Base-by-base conservation (phyloP, 2,329 filamentous ascomycete genomes). In the Coniochaeta prunicola region DNA sequence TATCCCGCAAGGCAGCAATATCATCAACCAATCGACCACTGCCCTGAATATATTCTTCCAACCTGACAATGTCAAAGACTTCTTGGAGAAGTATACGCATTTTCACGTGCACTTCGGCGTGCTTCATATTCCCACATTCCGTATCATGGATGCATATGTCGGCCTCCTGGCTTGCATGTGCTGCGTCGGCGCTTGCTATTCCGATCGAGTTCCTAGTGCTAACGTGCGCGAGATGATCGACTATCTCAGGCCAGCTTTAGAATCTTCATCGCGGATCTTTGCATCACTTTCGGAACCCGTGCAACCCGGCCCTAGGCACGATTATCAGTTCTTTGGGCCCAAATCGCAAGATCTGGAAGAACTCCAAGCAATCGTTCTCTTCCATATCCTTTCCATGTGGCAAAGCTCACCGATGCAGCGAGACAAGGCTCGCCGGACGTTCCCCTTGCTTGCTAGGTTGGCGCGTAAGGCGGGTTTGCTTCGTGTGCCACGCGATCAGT, bases 161-260 rank as follows among this genome's bases (percentile, higher is more conserved):
- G 85, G 86, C 63, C 78, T 91, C 61, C 75, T 90, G 56, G 79
- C 89, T 60, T 80, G 81, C 61, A 88, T 92, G 78, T 85, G 88
- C 66, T 90, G 86, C 69, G 79, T 90, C 65, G 89, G 89, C 38
- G 88, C 88, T 42, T 88, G 89, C 59, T 92, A 91, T 71, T 90
- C 88, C 57, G 80, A 88, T 58, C 79, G 79, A 61, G 74, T 89
- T 61, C 75, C 77, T 30, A 72, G 85, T 50, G 74, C 78, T 61
- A 79, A 88, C 63, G 85, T 88, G 63, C 84, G 88, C 62, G 82
- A 85, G 68, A 78, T 90, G 71, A 89, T 88, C 79, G 82, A 88
- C 60, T 77, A 83, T 57, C 76, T 87, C 34, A 83, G 83, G 63
- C 69, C 77, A 24, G 82, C 82, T 10, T 77, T 90, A 45, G 76